A percentile compares a stretch with the other conserved stretches of the same genome.
These are phyloP conservation scores for Aspergillus novoparasiticus DNA, from an alignment of 2,329 filamentous ascomycete genomes.

Conservation along the genomic window DNA sequence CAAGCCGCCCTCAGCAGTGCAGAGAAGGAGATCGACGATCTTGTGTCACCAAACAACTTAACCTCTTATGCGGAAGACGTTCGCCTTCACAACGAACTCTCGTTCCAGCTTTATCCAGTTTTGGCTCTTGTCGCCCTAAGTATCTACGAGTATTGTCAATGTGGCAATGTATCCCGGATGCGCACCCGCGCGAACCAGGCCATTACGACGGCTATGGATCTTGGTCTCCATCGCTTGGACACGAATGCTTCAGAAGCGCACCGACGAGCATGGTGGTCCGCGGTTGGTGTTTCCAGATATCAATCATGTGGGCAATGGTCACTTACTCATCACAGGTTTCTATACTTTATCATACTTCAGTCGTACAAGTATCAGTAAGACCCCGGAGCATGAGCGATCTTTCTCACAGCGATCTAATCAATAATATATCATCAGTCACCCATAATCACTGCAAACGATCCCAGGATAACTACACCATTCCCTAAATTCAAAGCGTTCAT, in stretches of 20 bases:
- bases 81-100: neutral
- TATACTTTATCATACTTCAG: neutral
- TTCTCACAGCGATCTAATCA: neutral
- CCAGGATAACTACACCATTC: neutral
- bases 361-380: neutral
- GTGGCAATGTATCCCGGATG: constrained; percentile 24
- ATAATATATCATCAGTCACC: neutral
- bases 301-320: neutral
- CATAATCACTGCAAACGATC: neutral
- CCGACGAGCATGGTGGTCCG: constrained; percentile 22
- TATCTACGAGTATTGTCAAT: constrained; percentile 26
- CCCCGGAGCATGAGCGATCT: neutral
- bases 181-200: constrained; percentile 25
- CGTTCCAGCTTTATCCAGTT: constrained; percentile 18
- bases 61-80: neutral
- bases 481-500: neutral
- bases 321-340: neutral
- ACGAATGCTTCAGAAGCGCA: constrained; percentile 18
- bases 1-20: constrained; percentile 19
- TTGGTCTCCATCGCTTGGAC: constrained; percentile 21
- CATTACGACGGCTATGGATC: constrained; percentile 26
- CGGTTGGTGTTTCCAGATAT: neutral
- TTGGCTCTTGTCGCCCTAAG: constrained; percentile 21
- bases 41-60: constrained; percentile 7
- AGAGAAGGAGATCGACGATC: constrained; percentile 21